Conservation (phyloP, 108 stramenopile genomes). For the Skeletonema costatum region DNA sequence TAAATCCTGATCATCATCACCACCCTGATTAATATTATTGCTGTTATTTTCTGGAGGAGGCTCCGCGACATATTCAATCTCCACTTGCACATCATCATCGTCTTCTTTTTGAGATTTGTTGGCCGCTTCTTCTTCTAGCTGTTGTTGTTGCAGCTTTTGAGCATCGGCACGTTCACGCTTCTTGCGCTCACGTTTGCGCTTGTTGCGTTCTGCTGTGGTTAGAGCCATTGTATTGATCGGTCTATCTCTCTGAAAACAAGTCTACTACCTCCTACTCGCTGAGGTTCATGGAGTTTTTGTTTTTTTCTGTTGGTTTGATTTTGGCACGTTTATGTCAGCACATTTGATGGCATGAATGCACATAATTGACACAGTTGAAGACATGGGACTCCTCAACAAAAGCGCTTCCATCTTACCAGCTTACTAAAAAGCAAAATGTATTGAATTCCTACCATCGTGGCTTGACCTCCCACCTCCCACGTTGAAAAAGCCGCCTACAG, state of each 20-base stretch:
- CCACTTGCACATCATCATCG: slow-evolving; percentile 36
- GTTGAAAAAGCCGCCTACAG: background rate
- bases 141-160: slow-evolving; percentile 24
- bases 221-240: slow-evolving; percentile 53
- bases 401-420: background rate
- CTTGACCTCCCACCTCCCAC: background rate
- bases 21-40: slow-evolving; percentile 3
- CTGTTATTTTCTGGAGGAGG: slow-evolving; percentile 18
- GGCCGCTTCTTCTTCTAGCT: slow-evolving; percentile 16
- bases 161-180: slow-evolving; percentile 58
- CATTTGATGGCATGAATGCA: background rate
- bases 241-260: background rate
- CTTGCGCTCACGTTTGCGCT: slow-evolving; percentile 87
- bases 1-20: slow-evolving; percentile 39
- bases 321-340: background rate
- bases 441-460: background rate
- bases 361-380: no score
- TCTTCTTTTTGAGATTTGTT: background rate
- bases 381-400: no score
- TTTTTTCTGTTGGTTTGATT: no score
- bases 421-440: background rate
- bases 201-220: slow-evolving; percentile 79
- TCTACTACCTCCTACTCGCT: background rate
- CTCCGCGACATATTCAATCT: slow-evolving; percentile 86
- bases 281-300: no score